Evolutionary conservation across 768 basidiomycete species (phyloP).

Genomic region (Flagelloscypha sp.): DNA sequence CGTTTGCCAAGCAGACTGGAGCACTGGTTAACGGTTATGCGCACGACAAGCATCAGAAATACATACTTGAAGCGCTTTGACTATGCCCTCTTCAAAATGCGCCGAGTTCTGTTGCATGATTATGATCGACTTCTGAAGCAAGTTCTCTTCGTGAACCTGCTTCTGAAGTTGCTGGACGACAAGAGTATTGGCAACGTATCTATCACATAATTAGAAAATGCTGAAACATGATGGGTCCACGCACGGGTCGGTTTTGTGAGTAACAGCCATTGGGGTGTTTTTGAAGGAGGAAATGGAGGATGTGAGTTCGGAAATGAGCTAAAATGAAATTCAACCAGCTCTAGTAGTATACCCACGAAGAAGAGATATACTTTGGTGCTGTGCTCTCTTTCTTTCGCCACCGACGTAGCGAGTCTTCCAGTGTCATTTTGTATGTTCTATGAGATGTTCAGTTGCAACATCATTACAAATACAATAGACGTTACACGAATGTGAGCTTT

Average conservation of each 20-base stretch:
- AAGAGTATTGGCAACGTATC: constrained; percentile 60
- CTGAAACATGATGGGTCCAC: constrained; percentile 21
- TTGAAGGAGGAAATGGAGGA: constrained; percentile 85
- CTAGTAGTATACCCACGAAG: too few relatives aligned
- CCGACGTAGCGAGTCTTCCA: constrained; percentile 80
- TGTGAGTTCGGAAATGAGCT: constrained; percentile 82
- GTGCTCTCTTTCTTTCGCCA: constrained; percentile 88
- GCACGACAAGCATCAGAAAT: too few relatives aligned
- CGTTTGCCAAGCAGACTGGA: constrained; percentile 96
- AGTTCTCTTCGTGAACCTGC: constrained; percentile 96
- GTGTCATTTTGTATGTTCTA: constrained; percentile 95
- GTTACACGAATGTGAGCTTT: constrained; percentile 95
- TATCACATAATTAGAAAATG: constrained; percentile 14
- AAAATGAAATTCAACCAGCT: too few relatives aligned
- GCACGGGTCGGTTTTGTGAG: constrained; percentile 75
- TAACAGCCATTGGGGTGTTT: constrained; percentile 87
- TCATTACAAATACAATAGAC: constrained; percentile 5
- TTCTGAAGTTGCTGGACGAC: constrained; percentile 78
- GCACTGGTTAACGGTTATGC: too few relatives aligned
- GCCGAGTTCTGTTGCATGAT: constrained; percentile 98
- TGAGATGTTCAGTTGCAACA: not conserved
- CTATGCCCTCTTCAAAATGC: constrained; percentile 94
- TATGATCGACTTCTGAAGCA: constrained; percentile 93
- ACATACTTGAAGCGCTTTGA: too few relatives aligned
- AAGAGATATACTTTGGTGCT: too few relatives aligned